Base-by-base conservation (phyloP, 257 asterid genomes). In the Petrea volubilis region DNA sequence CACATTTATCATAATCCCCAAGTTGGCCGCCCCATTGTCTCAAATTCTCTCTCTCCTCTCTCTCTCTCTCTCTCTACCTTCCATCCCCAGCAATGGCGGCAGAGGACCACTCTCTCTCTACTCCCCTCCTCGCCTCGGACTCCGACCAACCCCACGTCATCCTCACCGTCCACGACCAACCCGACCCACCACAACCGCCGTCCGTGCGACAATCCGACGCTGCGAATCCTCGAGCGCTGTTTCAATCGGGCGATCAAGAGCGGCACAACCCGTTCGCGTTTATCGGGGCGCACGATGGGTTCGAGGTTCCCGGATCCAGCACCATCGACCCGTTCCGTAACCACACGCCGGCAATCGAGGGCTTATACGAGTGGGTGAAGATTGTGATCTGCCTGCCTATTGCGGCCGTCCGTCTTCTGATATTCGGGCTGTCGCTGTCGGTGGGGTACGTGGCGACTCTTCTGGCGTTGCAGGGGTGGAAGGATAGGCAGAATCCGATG, bases 341-440 rank as follows among this genome's bases (percentile, higher is more conserved):
- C 74, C 72, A 81, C 51, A 92, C 98, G 60, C 86, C 82, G 17
- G 15, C 28, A 3, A 56, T 95, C 70, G 94, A 86, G 73, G 99
- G 99, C 64, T 49, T 92, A 1, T 95, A 95, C 74, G 99, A 95
- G 86, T 92, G 96, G 92, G 28, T 87, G 49, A 95, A 95, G 96
- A 87, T 88, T 78, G 21, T 88, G 74, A 64, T 92, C 60, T 85
- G 92, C 75, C 67, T 90, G 79, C 99, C 98, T 1, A 29, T 95
- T 63, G 98, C 88, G 36, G 73, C 79, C 3, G 59, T 81, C 6
- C 85, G 99, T 71, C 82, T 95, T 29, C 67, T 87, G 64, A 52
- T 95, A 18, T 90, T 95, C 60, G 96, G 92, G 29, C 47, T 92
- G 53, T 84, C 78, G 38, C 73, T 95, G 81, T 40, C 60, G 70